Conservation (phyloP, 202 grass and related monocot genomes). For the Alloteropsis angusta region DNA sequence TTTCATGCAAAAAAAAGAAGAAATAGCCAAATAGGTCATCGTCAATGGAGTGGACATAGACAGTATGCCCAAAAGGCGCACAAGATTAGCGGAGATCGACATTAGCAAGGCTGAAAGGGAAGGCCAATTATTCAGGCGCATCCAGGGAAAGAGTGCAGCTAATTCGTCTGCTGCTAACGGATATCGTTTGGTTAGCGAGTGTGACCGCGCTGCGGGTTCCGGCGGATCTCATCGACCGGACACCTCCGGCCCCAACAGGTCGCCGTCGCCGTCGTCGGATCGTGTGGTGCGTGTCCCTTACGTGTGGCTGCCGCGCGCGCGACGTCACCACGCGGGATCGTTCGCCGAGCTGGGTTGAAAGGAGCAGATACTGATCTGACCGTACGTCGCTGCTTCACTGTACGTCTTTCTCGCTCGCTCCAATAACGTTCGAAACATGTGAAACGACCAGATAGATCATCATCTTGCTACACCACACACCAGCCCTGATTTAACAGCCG, state of each 20-base stretch:
- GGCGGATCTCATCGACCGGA: neutral
- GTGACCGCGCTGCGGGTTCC: neutral
- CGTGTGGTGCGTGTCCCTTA: neutral
- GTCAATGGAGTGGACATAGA: too few relatives aligned
- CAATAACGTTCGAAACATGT: neutral
- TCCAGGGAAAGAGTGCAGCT: neutral
- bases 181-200: neutral
- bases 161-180: neutral
- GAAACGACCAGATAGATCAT: neutral
- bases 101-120: neutral
- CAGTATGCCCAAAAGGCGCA: too few relatives aligned
- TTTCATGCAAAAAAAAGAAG: too few relatives aligned
- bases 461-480: neutral
- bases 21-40: too few relatives aligned
- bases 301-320: slow-evolving; percentile 20
- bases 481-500: neutral
- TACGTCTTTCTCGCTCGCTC: neutral
- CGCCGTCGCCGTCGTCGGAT: neutral
- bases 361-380: too few relatives aligned
- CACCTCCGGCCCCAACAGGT: neutral
- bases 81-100: too few relatives aligned
- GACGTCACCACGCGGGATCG: neutral
- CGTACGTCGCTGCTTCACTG: neutral
- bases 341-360: too few relatives aligned
- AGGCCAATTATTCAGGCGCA: neutral